A percentile compares a stretch with the other conserved stretches of the same genome.
Conservation (phyloP, 495 filamentous ascomycete species). For the Cercophora samala region DNA sequence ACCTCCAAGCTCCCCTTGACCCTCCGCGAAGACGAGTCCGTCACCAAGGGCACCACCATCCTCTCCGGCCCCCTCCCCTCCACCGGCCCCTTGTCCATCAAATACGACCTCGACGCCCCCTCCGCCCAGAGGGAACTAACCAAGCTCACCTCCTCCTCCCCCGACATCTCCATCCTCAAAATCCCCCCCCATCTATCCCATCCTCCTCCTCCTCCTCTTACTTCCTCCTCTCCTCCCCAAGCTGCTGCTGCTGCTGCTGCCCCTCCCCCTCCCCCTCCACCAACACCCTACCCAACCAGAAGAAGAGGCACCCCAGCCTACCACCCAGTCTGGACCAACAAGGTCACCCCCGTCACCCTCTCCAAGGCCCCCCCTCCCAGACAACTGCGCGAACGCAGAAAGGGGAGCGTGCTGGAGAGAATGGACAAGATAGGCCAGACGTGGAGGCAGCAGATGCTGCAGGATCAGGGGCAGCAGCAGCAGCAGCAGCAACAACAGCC, state of each 20-base stretch:
- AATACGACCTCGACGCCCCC: not conserved
- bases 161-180: not conserved
- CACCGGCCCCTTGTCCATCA: not conserved
- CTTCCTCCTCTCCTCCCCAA: no score
- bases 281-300: not conserved
- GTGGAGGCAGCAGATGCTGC: not conserved
- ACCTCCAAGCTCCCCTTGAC: not conserved
- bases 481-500: not conserved
- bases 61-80: not conserved
- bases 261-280: no score
- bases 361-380: not conserved
- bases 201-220: no score
- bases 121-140: not conserved
- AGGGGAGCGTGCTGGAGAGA: not conserved
- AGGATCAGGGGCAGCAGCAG: not conserved
- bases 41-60: not conserved
- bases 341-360: not conserved
- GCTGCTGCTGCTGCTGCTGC: no score
- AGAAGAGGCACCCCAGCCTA: not conserved
- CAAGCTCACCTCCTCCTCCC: not conserved
- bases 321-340: not conserved
- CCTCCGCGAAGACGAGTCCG: not conserved
- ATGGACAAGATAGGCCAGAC: not conserved
- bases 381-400: not conserved
- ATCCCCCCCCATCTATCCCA: not conserved